These are phyloP conservation scores for Magnusiomyces sp. DNA, from an alignment of 1,139 yeast species.

Conservation along the genomic window DNA sequence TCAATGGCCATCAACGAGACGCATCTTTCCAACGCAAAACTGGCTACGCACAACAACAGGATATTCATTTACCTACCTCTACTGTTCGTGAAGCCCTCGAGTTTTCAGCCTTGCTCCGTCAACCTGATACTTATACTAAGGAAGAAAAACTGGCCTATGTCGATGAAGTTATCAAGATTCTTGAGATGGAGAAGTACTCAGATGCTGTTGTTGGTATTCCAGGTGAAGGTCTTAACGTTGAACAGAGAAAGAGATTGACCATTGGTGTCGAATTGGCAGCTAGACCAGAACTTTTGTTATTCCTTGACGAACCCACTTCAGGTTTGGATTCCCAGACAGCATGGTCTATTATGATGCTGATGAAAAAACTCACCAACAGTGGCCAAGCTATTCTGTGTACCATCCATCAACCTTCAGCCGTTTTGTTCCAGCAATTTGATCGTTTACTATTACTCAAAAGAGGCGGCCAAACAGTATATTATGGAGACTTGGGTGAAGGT, in stretches of 20 bases:
- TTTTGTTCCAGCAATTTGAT: no score
- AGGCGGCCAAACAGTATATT: slow-evolving; percentile 72
- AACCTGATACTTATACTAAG: slow-evolving; percentile 49
- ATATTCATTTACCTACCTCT: slow-evolving; percentile 62
- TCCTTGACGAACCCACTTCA: slow-evolving; percentile 88
- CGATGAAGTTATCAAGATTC: no score
- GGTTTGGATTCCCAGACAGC: slow-evolving; percentile 92
- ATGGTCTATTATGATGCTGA: slow-evolving; percentile 71
- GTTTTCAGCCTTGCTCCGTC: slow-evolving; percentile 69
- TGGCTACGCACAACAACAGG: slow-evolving; percentile 82
- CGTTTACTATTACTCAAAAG: slow-evolving; percentile 53
- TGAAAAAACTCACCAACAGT: no score
- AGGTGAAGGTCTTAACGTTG: slow-evolving; percentile 68
- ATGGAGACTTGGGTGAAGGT: slow-evolving; percentile 61
- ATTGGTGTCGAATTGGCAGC: no score
- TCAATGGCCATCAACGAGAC: no score
- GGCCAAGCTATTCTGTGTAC: no score
- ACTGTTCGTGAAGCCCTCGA: slow-evolving; percentile 73
- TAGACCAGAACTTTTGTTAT: no score
- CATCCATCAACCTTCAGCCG: no score
- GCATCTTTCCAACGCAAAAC: no score
- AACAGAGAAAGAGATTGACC: slow-evolving; percentile 77
- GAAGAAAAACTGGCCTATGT: no score
- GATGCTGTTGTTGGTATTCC: slow-evolving; percentile 81
- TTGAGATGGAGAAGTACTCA: no score